Evolutionary conservation across 768 basidiomycete species (phyloP).

Genomic region (Suillus brevipes): DNA sequence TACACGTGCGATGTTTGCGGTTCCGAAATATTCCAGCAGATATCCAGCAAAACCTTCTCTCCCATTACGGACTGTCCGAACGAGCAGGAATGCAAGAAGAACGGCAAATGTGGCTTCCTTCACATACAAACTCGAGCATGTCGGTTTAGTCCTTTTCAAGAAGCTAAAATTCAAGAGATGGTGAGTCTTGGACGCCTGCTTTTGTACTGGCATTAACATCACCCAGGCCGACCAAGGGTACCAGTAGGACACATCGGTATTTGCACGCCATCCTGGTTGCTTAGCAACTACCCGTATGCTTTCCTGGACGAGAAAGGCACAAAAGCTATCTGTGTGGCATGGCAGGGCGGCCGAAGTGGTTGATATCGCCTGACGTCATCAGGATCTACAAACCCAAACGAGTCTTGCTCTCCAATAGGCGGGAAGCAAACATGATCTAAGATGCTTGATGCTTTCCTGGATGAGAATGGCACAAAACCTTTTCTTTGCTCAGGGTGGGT

Average conservation of each 20-base stretch:
- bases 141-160: conserved; percentile 97
- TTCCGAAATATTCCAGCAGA: conserved; percentile 98
- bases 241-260: conserved; percentile 5
- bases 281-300: conserved; percentile 22
- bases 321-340: conserved; percentile 32
- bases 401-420: too few species aligned
- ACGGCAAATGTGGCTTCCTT: conserved; percentile 83
- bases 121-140: conserved; percentile 99
- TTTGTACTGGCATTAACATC: too few species aligned
- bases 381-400: too few species aligned
- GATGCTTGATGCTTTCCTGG: too few species aligned
- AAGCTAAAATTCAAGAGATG: conserved; percentile 99
- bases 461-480: too few species aligned
- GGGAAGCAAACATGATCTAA: too few species aligned
- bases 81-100: conserved; percentile 79
- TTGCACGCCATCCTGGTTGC: conserved; percentile 16
- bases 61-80: conserved; percentile 91
- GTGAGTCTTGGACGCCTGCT: conserved; percentile 38
- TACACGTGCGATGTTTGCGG: conserved; percentile 99
- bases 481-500: too few species aligned
- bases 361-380: conserved; percentile 22
- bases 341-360: conserved; percentile 31
- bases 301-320: conserved; percentile 24
- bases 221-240: too few species aligned
- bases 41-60: conserved; percentile 85